Base-by-base conservation (phyloP, 176 grass and related monocot genomes). In the Phoenix roebelenii region DNA sequence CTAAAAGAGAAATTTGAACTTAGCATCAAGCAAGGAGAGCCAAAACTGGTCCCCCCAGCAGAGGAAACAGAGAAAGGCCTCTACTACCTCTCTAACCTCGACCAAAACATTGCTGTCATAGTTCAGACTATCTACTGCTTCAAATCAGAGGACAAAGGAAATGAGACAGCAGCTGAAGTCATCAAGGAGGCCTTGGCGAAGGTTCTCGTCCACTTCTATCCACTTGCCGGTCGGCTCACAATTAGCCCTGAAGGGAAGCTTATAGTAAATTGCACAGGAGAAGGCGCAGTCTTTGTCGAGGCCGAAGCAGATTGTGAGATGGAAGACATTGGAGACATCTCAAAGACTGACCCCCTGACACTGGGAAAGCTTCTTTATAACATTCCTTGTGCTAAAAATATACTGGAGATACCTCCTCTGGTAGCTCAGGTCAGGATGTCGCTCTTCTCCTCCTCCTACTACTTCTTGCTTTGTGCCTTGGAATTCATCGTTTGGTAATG, bases 71-170 rank as follows among this genome's bases (percentile, higher is more conserved):
- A 84, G 32, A 89, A 61, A 4, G 93, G 81, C 10, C 76, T 63
- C 23, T 98, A 98, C 81, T 98, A 79, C 80, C 81, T 98, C n/a
- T 92, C 83, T 0, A 98, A 98, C 84, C 82, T 98, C 23, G 93
- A 98, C 79, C 93, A 98, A 77, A 88, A 98, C 74, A 83, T 98
- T 23, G 87, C 84, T 0, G 87, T 98, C 24, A 71, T 92, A 66
- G 82, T 92, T 64, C 85, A 92, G 72, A 98, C 93, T 0, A 58
- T 92, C 5, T 97, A 97, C 81, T 85, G 87, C 76, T 97, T 83
- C 87, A 82, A 82, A 74, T 65, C 78, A 1, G 39, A 7, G 16
- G 75, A 39, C 24, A 58, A 48, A 23, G 68, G 53, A 20, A 63
- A 25, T 49, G 83, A 50, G 22, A 77, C 58, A 14, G 74, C 59